These are phyloP conservation scores for Tinospora cordifolia DNA, from an alignment of 164 flowering plant genomes.

Conservation along the genomic window DNA sequence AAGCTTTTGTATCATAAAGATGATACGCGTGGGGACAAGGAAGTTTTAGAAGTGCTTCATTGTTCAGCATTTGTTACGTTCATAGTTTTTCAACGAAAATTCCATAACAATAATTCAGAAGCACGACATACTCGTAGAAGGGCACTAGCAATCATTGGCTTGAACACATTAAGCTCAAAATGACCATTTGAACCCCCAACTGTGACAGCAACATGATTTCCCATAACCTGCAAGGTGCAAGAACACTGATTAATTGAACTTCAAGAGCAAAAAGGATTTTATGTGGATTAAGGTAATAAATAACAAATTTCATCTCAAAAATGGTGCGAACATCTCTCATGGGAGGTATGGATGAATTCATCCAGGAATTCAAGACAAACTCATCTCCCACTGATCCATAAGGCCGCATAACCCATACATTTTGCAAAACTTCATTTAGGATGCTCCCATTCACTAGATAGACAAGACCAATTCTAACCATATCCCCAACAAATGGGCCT, in stretches of 20 bases:
- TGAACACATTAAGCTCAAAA: slow-evolving; percentile 92
- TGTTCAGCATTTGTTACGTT: neutral
- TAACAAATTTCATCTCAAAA: neutral
- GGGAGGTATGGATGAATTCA: neutral
- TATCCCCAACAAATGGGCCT: too few species aligned
- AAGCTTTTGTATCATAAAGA: neutral
- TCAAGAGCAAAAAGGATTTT: neutral
- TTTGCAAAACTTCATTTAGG: too few species aligned
- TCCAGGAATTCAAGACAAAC: too few species aligned
- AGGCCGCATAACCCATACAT: too few species aligned
- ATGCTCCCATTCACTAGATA: too few species aligned
- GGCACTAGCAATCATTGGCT: slow-evolving; percentile 87
- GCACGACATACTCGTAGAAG: slow-evolving; percentile 63
- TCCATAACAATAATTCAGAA: neutral
- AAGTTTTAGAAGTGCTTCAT: slow-evolving; percentile 2
- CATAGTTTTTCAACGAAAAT: neutral
- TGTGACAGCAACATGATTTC: slow-evolving; percentile 89
- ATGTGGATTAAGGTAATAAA: neutral
- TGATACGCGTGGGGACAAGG: neutral
- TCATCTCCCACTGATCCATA: too few species aligned
- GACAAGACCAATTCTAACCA: too few species aligned
- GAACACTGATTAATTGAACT: slow-evolving; percentile 2
- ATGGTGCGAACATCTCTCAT: neutral
- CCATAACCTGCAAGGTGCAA: slow-evolving; percentile 64
- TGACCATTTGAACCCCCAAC: slow-evolving; percentile 97